Conservation (phyloP, 2,329 filamentous ascomycete genomes). For the Niveomyces coronatus region DNA sequence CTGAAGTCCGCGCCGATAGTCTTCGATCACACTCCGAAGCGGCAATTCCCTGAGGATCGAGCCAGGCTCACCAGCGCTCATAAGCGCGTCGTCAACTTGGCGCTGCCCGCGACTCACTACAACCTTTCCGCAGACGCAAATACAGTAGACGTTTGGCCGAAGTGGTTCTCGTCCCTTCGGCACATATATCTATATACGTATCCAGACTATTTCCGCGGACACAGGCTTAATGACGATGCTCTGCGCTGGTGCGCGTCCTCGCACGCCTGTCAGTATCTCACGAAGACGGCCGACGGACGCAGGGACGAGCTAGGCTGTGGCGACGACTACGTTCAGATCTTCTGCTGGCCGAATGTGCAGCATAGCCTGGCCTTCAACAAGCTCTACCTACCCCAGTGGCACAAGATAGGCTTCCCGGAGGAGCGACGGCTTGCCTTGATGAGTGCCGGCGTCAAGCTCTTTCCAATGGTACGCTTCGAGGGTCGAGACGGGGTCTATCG, state of each 20-base stretch:
- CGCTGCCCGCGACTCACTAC: conserved; percentile 11
- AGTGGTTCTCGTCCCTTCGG: conserved; percentile 17
- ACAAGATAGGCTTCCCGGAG: background rate
- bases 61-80: no score
- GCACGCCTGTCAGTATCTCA: conserved; percentile 17
- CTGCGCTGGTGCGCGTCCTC: conserved; percentile 24
- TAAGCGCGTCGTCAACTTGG: no score
- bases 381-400: conserved; percentile 14
- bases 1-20: conserved; percentile 11
- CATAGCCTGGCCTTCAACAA: conserved; percentile 20
- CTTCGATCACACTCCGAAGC: no score
- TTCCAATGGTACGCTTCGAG: conserved; percentile 24
- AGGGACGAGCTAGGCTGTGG: conserved; percentile 14
- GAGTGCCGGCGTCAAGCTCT: conserved; percentile 13
- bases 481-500: conserved; percentile 11
- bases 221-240: conserved; percentile 7
- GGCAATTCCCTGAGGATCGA: no score
- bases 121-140: background rate
- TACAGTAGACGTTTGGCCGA: no score
- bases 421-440: conserved; percentile 5
- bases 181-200: conserved; percentile 17
- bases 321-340: conserved; percentile 17
- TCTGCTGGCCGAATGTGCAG: conserved; percentile 25
- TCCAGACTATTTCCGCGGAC: background rate
- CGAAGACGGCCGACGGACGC: conserved; percentile 20